Evolutionary conservation across 805 yeast species (phyloP).

Genomic region (Ogataea trehaloabstinens): DNA sequence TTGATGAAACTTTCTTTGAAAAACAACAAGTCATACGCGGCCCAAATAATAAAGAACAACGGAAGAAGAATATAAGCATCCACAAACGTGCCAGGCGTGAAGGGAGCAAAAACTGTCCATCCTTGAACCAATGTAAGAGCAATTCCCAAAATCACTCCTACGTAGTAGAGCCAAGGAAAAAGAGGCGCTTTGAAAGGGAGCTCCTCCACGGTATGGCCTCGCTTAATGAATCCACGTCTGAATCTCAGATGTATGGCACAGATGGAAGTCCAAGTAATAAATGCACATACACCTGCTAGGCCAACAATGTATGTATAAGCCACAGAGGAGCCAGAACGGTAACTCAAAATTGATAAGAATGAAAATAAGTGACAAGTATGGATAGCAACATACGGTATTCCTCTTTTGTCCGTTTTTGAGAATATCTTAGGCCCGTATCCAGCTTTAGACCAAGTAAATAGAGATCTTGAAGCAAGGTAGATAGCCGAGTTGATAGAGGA

Average conservation of each 20-base stretch:
- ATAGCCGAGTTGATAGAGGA: constrained; percentile 67
- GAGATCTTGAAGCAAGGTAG: constrained; percentile 62
- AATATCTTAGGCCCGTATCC: constrained; percentile 60
- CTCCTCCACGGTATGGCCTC: constrained; percentile 14
- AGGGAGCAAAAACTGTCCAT: constrained; percentile 60
- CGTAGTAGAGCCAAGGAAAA: constrained; percentile 44
- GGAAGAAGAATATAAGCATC: constrained; percentile 66
- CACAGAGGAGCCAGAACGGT: constrained; percentile 53
- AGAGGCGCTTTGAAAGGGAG: constrained; percentile 34
- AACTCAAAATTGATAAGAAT: constrained; percentile 51
- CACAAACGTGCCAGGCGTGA: constrained; percentile 48
- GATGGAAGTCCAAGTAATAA: constrained; percentile 61
- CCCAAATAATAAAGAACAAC: constrained; percentile 42
- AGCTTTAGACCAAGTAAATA: constrained; percentile 57
- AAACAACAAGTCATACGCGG: constrained; percentile 13
- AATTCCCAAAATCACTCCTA: constrained; percentile 53
- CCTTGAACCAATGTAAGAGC: constrained; percentile 70
- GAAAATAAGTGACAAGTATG: constrained; percentile 52
- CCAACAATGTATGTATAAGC: constrained; percentile 60
- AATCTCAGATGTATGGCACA: constrained; percentile 53
- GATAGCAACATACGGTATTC: constrained; percentile 60
- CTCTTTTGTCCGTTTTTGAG: constrained; percentile 47
- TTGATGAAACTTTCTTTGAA: constrained; percentile 29
- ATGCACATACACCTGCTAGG: constrained; percentile 60
- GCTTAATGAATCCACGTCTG: constrained; percentile 21